Evolutionary conservation across 495 filamentous ascomycete genomes (phyloP).

Genomic region (Aspergillus saccharolyticus): DNA sequence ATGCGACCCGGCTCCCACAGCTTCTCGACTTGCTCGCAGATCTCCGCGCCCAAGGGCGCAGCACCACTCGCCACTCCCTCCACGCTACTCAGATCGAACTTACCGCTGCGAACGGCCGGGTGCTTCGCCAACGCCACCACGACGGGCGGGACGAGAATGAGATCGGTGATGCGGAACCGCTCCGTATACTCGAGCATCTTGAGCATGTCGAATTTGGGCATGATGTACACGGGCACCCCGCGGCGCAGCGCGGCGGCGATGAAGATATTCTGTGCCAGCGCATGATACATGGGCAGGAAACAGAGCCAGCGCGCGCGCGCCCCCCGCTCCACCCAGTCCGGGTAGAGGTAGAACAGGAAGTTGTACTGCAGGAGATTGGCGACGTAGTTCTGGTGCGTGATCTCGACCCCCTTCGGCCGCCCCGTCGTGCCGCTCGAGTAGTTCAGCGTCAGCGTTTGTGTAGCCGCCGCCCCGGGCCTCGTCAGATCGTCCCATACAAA

Average conservation of each 20-base stretch:
- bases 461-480: slow-evolving; percentile 31
- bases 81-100: slow-evolving; percentile 66
- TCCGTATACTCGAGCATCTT: slow-evolving; percentile 65
- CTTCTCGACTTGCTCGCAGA: slow-evolving; percentile 53
- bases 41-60: slow-evolving; percentile 59
- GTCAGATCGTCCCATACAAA: slow-evolving; percentile 42
- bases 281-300: slow-evolving; percentile 76
- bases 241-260: slow-evolving; percentile 37
- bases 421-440: slow-evolving; percentile 79
- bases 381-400: slow-evolving; percentile 68
- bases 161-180: slow-evolving; percentile 60
- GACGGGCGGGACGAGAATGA: slow-evolving; percentile 63
- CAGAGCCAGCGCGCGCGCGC: slow-evolving; percentile 41
- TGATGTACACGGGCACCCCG: slow-evolving; percentile 58
- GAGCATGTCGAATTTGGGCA: slow-evolving; percentile 68
- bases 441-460: slow-evolving; percentile 54
- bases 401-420: slow-evolving; percentile 77
- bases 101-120: slow-evolving; percentile 46
- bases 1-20: slow-evolving; percentile 52
- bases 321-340: slow-evolving; percentile 38
- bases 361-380: slow-evolving; percentile 61
- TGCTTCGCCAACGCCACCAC: slow-evolving; percentile 69
- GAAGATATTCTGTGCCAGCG: slow-evolving; percentile 48
- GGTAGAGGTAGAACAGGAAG: slow-evolving; percentile 39
- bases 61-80: slow-evolving; percentile 54